A percentile compares a stretch with the other conserved stretches of the same genome.
phyloP scores from a whole-genome alignment of 345 rosid genomes.

The Carallia brachiata region DNA sequence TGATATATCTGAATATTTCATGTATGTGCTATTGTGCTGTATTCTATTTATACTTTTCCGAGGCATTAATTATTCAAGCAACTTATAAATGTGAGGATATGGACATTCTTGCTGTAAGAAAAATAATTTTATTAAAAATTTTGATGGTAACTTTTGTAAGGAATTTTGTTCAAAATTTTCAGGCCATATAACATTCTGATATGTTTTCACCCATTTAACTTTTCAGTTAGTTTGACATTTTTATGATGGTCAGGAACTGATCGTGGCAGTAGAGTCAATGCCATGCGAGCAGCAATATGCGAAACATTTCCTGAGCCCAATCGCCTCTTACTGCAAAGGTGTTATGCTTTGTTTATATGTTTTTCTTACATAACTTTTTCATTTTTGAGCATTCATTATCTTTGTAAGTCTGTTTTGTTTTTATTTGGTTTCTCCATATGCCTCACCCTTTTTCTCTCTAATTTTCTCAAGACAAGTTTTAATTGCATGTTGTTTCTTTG shows the following conservation, averaged over 20 bases:
- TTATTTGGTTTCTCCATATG: neutral
- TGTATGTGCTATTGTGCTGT: neutral
- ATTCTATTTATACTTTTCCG: neutral
- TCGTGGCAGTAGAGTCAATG: conserved; percentile 64
- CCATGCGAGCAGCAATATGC: conserved; percentile 82
- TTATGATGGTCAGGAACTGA: conserved; percentile 56
- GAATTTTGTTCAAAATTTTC: too few species aligned
- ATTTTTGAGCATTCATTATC: neutral
- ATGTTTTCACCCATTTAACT: neutral
- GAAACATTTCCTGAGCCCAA: conserved; percentile 99
- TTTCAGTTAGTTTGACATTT: neutral
- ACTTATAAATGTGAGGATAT: neutral
- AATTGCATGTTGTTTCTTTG: neutral
- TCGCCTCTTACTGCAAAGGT: conserved; percentile 93
- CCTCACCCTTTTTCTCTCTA: neutral
- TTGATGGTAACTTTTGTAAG: neutral
- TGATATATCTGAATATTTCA: neutral
- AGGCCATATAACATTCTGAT: too few species aligned
- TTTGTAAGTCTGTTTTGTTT: neutral
- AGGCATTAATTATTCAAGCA: neutral
- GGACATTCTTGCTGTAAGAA: neutral
- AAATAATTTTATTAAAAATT: neutral
- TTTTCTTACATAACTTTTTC: neutral
- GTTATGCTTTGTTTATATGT: conserved; percentile 7
- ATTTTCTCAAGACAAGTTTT: neutral